These are phyloP conservation scores for Nakaseomyces uthaithaninus DNA, from an alignment of 1,139 yeast genomes.

Conservation along the genomic window DNA sequence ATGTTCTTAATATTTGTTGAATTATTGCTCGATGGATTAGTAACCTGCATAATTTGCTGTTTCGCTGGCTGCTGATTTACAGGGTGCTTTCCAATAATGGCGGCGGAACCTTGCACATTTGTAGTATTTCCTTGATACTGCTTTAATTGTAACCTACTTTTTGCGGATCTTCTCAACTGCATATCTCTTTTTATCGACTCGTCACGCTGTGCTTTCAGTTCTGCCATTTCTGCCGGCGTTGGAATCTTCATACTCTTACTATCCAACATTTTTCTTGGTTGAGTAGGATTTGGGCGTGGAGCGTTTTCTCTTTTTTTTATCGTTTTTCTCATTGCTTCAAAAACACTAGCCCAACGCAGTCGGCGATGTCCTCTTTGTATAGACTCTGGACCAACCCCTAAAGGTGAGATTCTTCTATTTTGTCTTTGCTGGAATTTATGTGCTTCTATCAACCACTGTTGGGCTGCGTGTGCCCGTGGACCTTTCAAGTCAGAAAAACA, in stretches of 20 bases:
- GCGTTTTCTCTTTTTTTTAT: conserved; percentile 79
- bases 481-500: conserved; percentile 86
- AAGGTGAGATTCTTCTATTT: conserved; percentile 79
- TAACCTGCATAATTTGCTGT: conserved; percentile 11
- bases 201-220: conserved; percentile 76
- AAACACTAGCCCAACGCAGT: conserved; percentile 92
- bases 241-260: conserved; percentile 44
- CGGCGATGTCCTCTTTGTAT: conserved; percentile 88
- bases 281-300: conserved; percentile 45
- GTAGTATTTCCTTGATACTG: conserved; percentile 12
- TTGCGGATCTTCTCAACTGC: conserved; percentile 29
- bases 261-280: conserved; percentile 34
- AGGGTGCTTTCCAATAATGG: conserved; percentile 7
- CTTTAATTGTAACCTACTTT: conserved; percentile 27
- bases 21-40: conserved; percentile 8
- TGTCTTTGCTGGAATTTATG: conserved; percentile 74
- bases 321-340: conserved; percentile 86
- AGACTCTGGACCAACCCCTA: conserved; percentile 86
- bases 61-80: conserved; percentile 17
- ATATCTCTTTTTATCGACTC: conserved; percentile 47
- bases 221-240: conserved; percentile 75
- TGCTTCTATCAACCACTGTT: conserved; percentile 87
- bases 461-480: conserved; percentile 72
- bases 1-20: neutral
- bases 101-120: neutral